These are phyloP conservation scores for Rhodomyrtus tomentosa DNA, from an alignment of 345 rosid species.

Conservation along the genomic window DNA sequence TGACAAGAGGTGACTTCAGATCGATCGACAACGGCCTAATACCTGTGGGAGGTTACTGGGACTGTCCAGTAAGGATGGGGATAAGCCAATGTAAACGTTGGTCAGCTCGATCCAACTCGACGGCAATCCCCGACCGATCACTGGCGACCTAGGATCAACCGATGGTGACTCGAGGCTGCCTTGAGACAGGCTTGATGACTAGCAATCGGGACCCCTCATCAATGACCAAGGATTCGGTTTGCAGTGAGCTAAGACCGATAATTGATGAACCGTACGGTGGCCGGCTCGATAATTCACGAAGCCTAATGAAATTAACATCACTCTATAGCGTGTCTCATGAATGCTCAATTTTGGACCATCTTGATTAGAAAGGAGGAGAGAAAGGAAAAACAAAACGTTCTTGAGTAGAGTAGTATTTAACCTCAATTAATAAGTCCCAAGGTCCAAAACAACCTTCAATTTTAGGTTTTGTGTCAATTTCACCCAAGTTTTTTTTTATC, in stretches of 20 bases:
- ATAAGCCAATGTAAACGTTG: not conserved
- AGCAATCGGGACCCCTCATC: not conserved
- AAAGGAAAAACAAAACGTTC: not conserved
- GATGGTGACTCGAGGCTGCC: not conserved
- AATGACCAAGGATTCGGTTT: not conserved
- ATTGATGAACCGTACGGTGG: not conserved
- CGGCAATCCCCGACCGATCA: not conserved
- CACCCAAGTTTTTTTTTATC: too few species aligned
- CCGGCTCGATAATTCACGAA: not conserved
- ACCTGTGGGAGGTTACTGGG: fast-evolving
- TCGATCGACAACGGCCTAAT: not conserved
- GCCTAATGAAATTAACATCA: not conserved
- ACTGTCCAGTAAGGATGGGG: not conserved
- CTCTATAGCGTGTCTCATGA: not conserved
- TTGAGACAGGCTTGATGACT: not conserved
- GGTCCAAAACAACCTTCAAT: too few species aligned
- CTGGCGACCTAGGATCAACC: not conserved
- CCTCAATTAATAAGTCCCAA: too few species aligned
- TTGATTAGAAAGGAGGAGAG: not conserved
- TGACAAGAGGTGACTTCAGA: not conserved
- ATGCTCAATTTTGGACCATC: not conserved
- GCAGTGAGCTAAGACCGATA: not conserved
- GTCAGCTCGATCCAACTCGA: not conserved
- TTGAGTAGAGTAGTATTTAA: not conserved
- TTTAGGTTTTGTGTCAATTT: too few species aligned